A percentile compares a stretch with the other conserved stretches of the same genome.
Conservation (phyloP, 768 basidiomycete genomes). For the Artomyces pyxidatus region DNA sequence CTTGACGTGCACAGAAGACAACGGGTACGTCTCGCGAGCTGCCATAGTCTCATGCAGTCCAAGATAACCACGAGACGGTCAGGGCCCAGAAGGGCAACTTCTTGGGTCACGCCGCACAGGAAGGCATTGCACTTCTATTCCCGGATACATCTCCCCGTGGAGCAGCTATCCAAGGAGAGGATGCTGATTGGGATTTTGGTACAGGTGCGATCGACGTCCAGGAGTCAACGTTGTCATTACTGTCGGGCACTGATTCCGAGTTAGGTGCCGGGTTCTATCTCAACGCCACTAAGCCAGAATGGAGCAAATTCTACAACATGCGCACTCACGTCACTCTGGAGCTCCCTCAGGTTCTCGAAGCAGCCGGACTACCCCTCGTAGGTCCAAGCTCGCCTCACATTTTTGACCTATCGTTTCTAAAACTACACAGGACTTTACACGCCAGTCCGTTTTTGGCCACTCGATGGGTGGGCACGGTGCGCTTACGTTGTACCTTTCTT, state of each 20-base stretch:
- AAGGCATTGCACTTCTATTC: conserved; percentile 87
- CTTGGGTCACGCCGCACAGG: conserved; percentile 72
- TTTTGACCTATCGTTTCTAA: neutral
- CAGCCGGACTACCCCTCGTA: conserved; percentile 72
- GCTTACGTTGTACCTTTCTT: conserved; percentile 79
- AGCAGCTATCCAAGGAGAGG: conserved; percentile 77
- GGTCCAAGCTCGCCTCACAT: conserved; percentile 20
- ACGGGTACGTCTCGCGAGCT: conserved; percentile 46
- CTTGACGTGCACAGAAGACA: conserved; percentile 88
- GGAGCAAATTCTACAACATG: conserved; percentile 80
- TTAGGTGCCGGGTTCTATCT: conserved; percentile 89
- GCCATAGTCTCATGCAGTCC: neutral
- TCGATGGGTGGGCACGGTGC: conserved; percentile 99
- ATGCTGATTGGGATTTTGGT: conserved; percentile 84
- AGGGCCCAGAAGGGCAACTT: conserved; percentile 94
- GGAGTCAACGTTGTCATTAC: conserved; percentile 2
- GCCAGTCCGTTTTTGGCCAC: conserved; percentile 90
- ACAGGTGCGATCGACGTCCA: conserved; percentile 38
- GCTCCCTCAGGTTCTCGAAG: conserved; percentile 71
- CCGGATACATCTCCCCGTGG: conserved; percentile 96
- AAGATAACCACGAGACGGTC: neutral
- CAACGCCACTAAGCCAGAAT: conserved; percentile 76
- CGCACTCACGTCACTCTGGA: conserved; percentile 76
- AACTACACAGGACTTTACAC: conserved; percentile 56
- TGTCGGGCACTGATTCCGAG: neutral